A percentile compares a stretch with the other conserved stretches of the same genome.
Conservation (phyloP, 1,284 basidiomycete species). For the Ustilago sp. region DNA sequence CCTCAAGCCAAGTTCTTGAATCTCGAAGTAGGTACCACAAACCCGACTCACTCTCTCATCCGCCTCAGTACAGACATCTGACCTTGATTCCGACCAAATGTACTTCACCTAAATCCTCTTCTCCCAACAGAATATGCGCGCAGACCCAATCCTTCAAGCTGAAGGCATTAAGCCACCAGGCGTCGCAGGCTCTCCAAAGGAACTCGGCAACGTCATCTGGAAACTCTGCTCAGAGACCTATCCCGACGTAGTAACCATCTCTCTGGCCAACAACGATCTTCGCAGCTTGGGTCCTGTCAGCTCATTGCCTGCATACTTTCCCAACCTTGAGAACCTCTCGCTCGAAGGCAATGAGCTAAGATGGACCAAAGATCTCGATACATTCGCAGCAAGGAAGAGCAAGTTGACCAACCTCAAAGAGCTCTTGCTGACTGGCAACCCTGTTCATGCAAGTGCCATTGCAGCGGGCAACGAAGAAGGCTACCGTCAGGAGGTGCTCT, state of each 20-base stretch:
- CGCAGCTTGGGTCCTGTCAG: constrained; percentile 50
- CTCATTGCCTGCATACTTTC: constrained; percentile 71
- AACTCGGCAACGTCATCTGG: constrained; percentile 83
- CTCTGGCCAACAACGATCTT: constrained; percentile 57
- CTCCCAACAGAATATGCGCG: constrained; percentile 74
- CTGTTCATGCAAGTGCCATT: constrained; percentile 77
- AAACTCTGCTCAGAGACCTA: constrained; percentile 83
- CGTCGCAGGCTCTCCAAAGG: constrained; percentile 74
- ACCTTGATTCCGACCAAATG: not conserved
- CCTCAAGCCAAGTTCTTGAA: constrained; percentile 76
- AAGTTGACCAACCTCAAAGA: constrained; percentile 71
- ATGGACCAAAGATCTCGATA: constrained; percentile 65
- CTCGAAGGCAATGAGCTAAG: constrained; percentile 73
- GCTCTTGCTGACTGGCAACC: constrained; percentile 83
- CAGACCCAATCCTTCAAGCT: constrained; percentile 79
- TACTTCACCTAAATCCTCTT: not conserved
- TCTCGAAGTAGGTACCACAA: constrained; percentile 72
- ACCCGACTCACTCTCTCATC: not conserved
- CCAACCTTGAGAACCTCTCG: constrained; percentile 78
- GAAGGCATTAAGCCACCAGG: constrained; percentile 78
- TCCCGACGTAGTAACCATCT: constrained; percentile 74
- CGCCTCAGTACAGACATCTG: not conserved
- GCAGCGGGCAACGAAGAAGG: constrained; percentile 77
- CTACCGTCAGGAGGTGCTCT: constrained; percentile 41
- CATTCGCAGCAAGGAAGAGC: constrained; percentile 42